Percentiles rank a stretch among this genome's conserved stretches.
Conservation (phyloP, 2,329 filamentous ascomycete genomes). For the Fusarium pseudonygamai region DNA sequence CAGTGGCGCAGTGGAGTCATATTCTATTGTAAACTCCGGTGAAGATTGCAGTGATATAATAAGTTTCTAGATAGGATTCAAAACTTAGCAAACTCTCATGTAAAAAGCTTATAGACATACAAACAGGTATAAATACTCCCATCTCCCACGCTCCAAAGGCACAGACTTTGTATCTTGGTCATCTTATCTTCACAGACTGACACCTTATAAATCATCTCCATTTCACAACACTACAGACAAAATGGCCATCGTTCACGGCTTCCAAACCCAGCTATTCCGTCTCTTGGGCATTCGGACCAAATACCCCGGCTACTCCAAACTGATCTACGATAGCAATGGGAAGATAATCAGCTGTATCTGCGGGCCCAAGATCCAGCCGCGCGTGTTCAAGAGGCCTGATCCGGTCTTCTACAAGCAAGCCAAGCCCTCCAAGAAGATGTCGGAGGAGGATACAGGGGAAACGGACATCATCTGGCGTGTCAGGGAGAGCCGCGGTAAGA, state of each 20-base stretch:
- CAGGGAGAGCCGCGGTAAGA: background rate
- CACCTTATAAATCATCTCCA: accelerated
- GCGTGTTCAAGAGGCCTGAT: background rate
- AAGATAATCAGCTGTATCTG: background rate
- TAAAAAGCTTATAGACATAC: accelerated
- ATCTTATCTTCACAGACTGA: background rate
- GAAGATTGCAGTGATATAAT: no score
- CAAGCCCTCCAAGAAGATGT: background rate
- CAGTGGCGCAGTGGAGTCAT: accelerated
- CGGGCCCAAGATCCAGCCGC: background rate
- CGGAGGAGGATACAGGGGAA: background rate
- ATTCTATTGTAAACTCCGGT: accelerated
- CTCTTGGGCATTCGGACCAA: background rate
- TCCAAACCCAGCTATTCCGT: background rate
- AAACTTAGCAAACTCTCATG: background rate
- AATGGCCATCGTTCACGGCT: background rate
- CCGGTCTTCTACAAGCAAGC: background rate
- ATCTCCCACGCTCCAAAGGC: no score
- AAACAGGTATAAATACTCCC: background rate
- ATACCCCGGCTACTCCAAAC: background rate
- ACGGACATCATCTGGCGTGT: background rate
- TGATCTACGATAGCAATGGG: background rate
- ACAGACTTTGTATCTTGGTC: no score
- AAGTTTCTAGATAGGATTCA: background rate
- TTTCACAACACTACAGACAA: background rate